These are phyloP conservation scores for Pythium aristosporum DNA, from an alignment of 352 stramenopile species.

Conservation along the genomic window DNA sequence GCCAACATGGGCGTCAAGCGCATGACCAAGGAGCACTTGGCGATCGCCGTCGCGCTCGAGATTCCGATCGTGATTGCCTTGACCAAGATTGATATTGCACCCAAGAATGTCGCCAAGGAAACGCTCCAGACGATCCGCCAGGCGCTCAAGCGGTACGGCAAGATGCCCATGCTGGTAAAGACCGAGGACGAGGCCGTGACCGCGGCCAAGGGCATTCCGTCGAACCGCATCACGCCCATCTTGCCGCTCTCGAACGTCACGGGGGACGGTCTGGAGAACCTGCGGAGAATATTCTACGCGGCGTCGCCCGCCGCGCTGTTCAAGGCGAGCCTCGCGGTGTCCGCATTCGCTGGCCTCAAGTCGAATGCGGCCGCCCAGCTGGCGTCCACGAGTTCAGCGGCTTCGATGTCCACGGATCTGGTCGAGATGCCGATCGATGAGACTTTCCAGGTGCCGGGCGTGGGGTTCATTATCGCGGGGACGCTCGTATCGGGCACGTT, in stretches of 20 bases:
- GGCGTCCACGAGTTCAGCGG: background rate
- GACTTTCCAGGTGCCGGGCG: slow-evolving; percentile 91
- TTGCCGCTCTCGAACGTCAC: slow-evolving; percentile 98
- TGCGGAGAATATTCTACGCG: slow-evolving; percentile 69
- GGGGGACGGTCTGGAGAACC: slow-evolving; percentile 88
- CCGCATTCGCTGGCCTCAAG: slow-evolving; percentile 61
- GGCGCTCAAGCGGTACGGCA: slow-evolving; percentile 84
- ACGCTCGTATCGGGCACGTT: slow-evolving; percentile 93
- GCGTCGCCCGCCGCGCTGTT: slow-evolving; percentile 71
- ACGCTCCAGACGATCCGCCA: slow-evolving; percentile 89
- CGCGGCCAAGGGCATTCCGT: slow-evolving; percentile 87
- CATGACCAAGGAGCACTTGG: slow-evolving; percentile 94
- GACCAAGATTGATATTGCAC: slow-evolving; percentile 94
- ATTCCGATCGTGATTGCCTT: slow-evolving; percentile 93
- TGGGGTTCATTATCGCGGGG: slow-evolving; percentile 93
- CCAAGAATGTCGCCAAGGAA: slow-evolving; percentile 91
- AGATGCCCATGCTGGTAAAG: slow-evolving; percentile 94
- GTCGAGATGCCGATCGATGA: slow-evolving; percentile 89
- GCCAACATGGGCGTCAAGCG: slow-evolving; percentile 94
- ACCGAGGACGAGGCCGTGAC: slow-evolving; percentile 78
- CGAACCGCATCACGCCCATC: slow-evolving; percentile 94
- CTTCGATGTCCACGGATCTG: slow-evolving; percentile 29
- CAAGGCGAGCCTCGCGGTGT: slow-evolving; percentile 62
- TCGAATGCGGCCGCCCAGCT: slow-evolving; percentile 36
- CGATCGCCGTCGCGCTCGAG: slow-evolving; percentile 89